These are phyloP conservation scores for Trebouxia sp. DNA, from an alignment of 139 green algal species.

Conservation along the genomic window DNA sequence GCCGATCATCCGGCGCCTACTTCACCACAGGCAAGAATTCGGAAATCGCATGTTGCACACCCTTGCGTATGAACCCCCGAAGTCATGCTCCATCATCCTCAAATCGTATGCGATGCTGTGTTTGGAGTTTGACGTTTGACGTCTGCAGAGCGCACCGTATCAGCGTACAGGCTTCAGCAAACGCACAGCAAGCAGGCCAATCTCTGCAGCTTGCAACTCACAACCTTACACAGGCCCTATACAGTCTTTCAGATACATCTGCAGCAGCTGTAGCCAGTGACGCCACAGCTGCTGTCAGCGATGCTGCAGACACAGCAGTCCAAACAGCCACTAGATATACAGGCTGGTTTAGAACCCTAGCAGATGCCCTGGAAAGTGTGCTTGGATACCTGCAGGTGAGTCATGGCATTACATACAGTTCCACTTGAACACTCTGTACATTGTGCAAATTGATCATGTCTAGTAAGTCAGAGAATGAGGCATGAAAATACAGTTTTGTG, in stretches of 20 bases:
- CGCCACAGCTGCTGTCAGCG: background rate
- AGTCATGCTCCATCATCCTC: too few relatives aligned
- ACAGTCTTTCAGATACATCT: conserved; percentile 30
- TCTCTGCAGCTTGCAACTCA: background rate
- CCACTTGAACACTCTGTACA: background rate
- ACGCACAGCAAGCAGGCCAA: background rate
- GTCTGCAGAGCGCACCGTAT: background rate
- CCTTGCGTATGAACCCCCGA: too few relatives aligned
- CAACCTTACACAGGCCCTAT: conserved; percentile 8
- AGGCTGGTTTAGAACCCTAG: conserved; percentile 63
- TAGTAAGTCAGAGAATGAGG: too few relatives aligned
- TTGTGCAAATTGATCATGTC: background rate
- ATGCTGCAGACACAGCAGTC: background rate
- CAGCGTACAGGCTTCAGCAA: background rate
- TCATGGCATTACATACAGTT: background rate
- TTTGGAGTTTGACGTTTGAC: too few relatives aligned
- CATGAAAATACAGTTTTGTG: background rate
- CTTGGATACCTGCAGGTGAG: conserved; percentile 38
- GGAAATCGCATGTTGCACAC: too few relatives aligned
- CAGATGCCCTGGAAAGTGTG: conserved; percentile 54
- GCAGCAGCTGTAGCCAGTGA: background rate
- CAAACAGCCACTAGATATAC: conserved; percentile 32
- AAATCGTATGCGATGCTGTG: too few relatives aligned
- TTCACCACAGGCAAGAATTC: too few relatives aligned
- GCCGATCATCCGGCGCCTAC: too few relatives aligned